These are phyloP conservation scores for Penicillium sp. DNA, from an alignment of 2,329 filamentous ascomycete genomes.

Conservation along the genomic window DNA sequence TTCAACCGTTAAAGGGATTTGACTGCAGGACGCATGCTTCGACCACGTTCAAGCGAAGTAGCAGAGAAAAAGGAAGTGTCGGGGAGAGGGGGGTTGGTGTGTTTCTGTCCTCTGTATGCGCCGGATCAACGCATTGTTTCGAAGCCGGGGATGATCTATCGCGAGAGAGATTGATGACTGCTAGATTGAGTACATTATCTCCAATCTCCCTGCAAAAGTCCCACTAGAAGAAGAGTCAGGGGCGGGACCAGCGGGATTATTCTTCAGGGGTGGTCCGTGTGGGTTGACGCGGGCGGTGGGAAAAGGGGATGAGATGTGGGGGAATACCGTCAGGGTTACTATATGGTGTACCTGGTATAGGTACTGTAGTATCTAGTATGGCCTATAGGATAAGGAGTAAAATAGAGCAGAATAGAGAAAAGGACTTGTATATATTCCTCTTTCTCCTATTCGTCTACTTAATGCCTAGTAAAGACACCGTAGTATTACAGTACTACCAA, in stretches of 20 bases:
- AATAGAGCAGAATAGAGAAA: too few relatives aligned
- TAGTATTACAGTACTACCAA: too few relatives aligned
- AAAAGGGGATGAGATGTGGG: background rate
- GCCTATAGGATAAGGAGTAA: too few relatives aligned
- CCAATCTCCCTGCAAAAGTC: background rate
- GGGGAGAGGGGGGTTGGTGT: background rate
- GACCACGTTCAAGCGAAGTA: constrained; percentile 2
- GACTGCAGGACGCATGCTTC: constrained; percentile 1
- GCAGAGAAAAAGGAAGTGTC: background rate
- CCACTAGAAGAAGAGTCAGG: constrained; percentile 5
- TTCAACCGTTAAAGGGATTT: background rate
- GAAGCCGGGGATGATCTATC: background rate
- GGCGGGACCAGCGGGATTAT: constrained; percentile 13
- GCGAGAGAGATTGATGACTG: background rate
- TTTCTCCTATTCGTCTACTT: background rate
- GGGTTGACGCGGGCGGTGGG: constrained; percentile 15
- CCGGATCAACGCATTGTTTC: background rate
- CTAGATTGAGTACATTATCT: background rate
- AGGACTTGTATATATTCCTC: background rate
- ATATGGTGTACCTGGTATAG: background rate
- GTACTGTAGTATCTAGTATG: too few relatives aligned
- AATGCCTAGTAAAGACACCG: too few relatives aligned
- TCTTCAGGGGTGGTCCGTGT: constrained; percentile 21
- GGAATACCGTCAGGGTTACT: background rate
- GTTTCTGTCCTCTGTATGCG: background rate